These are phyloP conservation scores for Gracilariopsis chorda DNA, from an alignment of 23 red algal species.

Conservation along the genomic window DNA sequence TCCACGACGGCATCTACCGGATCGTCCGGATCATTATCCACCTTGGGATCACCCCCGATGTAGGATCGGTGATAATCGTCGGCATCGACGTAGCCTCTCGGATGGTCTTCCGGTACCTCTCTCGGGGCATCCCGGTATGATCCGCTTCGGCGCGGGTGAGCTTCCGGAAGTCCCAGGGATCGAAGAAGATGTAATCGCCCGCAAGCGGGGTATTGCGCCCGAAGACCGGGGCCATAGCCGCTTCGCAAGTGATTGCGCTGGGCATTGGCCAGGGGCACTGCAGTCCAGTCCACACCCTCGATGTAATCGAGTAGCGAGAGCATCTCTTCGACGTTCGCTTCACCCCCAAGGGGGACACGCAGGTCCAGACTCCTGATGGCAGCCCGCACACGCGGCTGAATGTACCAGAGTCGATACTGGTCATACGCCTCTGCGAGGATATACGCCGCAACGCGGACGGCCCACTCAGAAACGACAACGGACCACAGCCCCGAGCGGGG, in stretches of 20 bases:
- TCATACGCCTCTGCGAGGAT: conserved; percentile 16
- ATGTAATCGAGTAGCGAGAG: neutral
- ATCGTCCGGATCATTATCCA: no score
- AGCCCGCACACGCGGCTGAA: neutral
- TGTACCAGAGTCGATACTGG: neutral
- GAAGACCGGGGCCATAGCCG: neutral
- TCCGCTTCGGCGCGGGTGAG: no score
- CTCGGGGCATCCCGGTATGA: no score
- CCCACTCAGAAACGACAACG: neutral
- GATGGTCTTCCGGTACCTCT: no score
- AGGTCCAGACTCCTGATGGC: neutral
- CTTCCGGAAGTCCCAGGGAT: neutral
- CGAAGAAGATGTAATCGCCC: neutral
- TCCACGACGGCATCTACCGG: no score
- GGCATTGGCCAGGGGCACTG: neutral
- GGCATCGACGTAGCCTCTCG: no score
- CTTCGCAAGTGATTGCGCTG: neutral
- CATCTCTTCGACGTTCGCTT: neutral
- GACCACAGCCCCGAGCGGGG: neutral
- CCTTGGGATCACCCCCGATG: no score
- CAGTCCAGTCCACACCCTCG: neutral
- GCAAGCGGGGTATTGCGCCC: neutral
- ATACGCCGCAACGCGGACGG: neutral
- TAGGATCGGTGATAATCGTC: no score
- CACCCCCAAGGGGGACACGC: neutral